These are phyloP conservation scores for Tetragonia tetragonoides DNA, from an alignment of 148 eudicot genomes.

Conservation along the genomic window DNA sequence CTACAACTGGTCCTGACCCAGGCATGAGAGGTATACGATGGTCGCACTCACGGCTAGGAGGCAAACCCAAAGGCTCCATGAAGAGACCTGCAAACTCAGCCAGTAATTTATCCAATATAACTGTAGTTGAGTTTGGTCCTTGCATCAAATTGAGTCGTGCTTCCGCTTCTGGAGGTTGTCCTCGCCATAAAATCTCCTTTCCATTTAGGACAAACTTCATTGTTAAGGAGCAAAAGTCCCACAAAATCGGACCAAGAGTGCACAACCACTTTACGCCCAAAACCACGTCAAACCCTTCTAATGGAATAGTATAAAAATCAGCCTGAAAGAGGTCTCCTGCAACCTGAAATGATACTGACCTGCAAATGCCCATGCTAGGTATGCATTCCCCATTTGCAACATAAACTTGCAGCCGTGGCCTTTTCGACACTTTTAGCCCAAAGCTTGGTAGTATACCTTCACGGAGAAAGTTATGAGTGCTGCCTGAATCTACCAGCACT, in stretches of 20 bases:
- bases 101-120: neutral
- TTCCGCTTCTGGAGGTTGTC: neutral
- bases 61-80: neutral
- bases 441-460: too few species aligned
- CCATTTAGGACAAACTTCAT: neutral
- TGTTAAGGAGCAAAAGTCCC: neutral
- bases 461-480: neutral
- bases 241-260: neutral
- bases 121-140: neutral
- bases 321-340: neutral
- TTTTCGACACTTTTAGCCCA: neutral
- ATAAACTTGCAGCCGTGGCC: neutral
- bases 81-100: neutral
- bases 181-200: neutral
- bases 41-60: neutral
- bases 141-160: neutral
- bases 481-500: conserved; percentile 4
- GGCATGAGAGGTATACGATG: neutral
- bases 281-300: neutral
- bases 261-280: conserved; percentile 7
- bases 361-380: neutral
- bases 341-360: neutral
- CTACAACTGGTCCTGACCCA: neutral
- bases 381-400: neutral
- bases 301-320: neutral